Evolutionary conservation across 2,329 filamentous ascomycete species (phyloP).

Genomic region (Rachicladosporium sp.): DNA sequence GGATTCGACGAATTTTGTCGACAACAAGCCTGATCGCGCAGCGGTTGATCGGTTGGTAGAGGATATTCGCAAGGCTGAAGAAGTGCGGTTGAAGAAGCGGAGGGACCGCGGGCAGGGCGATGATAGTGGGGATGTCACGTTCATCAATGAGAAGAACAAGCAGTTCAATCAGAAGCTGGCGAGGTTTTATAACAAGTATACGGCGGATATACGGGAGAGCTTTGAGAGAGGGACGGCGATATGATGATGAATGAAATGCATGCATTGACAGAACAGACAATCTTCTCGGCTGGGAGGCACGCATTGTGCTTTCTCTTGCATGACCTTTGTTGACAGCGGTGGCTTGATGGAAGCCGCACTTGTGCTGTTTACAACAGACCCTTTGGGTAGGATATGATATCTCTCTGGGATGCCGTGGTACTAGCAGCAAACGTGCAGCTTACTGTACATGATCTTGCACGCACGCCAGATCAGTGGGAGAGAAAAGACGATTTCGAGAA

Average conservation of each 20-base stretch:
- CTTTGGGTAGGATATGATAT: no score
- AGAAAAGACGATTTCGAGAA: no score
- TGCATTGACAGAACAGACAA: no score
- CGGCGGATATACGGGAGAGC: slow-evolving; percentile 87
- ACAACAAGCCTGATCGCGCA: slow-evolving; percentile 77
- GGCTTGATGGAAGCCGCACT: no score
- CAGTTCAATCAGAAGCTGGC: slow-evolving; percentile 97
- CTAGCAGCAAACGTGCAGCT: no score
- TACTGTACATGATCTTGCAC: no score
- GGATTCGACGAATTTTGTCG: slow-evolving; percentile 65
- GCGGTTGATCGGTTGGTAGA: slow-evolving; percentile 78
- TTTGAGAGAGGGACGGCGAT: slow-evolving; percentile 97
- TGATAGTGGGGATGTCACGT: slow-evolving; percentile 85
- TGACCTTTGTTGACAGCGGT: no score
- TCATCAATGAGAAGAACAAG: slow-evolving; percentile 99
- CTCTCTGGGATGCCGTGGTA: no score
- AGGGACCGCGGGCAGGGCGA: slow-evolving; percentile 61
- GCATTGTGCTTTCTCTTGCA: no score
- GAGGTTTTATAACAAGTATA: slow-evolving; percentile 98
- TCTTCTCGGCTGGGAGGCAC: no score
- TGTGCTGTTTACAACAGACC: no score
- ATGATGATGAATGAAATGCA: slow-evolving; percentile 30
- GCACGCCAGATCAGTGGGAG: no score
- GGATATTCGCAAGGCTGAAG: slow-evolving; percentile 80
- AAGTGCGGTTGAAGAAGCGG: slow-evolving; percentile 72